Evolutionary conservation across 179 eudicot genomes (phyloP), one percentile per base, ranked within the genome.

Genomic region (Patellifolia procumbens): DNA sequence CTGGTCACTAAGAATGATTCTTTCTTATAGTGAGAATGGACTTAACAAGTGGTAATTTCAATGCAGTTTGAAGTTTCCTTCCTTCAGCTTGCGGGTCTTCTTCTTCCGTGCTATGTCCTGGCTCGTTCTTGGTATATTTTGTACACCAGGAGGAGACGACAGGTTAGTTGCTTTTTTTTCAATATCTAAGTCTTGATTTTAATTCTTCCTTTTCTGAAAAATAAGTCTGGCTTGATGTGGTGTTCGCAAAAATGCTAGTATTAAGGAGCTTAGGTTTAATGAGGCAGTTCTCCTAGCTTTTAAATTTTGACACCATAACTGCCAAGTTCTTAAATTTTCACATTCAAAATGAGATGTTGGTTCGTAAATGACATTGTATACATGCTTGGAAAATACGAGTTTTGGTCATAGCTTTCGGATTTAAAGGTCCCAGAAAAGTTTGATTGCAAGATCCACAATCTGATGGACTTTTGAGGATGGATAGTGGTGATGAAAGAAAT

Each of bases 61-160:
- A 65, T 85, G 75, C 88, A 89, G 91, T 80, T 87, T 78, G 94
- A 92, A 89, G 85, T 92, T 70, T 87, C 92, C 10, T 56, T 92
- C 80, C 89, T 92, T 78, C 94, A 90, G 78, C 82, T 92, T 55
- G 92, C 91, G 64, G 97, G 91, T 65, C 86, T 92, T 86, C 88
- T 92, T 79, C 88, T 90, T 52, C 97, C 94, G 2, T 91, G 97
- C 85, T 91, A 88, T 72, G 97, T 84, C 22, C 78, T 91, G 80
- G 91, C 76, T 29, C 89, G 94, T 52, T 85, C 90, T 12, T 90
- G 92, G 86, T 88, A 85, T 78, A 80, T 86, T 62, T 62, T 89
- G 59, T 89, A 86, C 70, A 80, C 85, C 73, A 86, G 97, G 81
- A 85, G 94, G 73, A 86, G 92, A 55, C 80, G 96, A 70, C 92